Percentiles rank a stretch among this genome's conserved stretches.
phyloP scores from a whole-genome alignment of 257 asterid genomes.

The Misopates orontium region DNA sequence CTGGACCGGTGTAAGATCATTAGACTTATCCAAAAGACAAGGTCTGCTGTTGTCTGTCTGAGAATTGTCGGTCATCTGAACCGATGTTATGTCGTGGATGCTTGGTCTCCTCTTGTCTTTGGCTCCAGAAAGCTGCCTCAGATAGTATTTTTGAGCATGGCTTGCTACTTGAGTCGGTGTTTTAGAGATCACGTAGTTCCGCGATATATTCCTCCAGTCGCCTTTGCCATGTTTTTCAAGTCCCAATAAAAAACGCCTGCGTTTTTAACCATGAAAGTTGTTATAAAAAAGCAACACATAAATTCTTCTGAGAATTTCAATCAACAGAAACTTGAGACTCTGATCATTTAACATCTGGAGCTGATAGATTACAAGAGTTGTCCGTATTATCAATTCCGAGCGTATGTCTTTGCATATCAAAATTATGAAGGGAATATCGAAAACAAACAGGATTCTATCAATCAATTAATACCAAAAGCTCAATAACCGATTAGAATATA shows the following conservation, averaged over 20 bases:
- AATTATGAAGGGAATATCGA: neutral
- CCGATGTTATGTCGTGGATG: constrained; percentile 70
- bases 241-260: constrained; percentile 68
- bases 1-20: constrained; percentile 22
- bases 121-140: constrained; percentile 61
- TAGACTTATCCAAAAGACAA: constrained; percentile 18
- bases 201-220: constrained; percentile 77
- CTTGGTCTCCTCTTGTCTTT: constrained; percentile 80
- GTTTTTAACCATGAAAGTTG: neutral
- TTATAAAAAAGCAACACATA: neutral
- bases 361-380: too few relatives aligned
- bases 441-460: neutral
- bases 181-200: constrained; percentile 71
- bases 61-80: constrained; percentile 28
- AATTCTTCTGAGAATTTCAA: neutral
- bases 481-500: neutral
- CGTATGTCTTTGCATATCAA: neutral
- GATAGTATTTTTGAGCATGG: constrained; percentile 86
- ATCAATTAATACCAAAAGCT: neutral
- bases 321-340: too few relatives aligned
- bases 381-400: too few relatives aligned
- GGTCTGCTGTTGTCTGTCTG: constrained; percentile 27
- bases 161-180: constrained; percentile 90
- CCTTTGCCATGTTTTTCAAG: constrained; percentile 75
- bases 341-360: too few relatives aligned